Conservation (phyloP, 768 basidiomycete genomes). For the Tylopilus intermedius region DNA sequence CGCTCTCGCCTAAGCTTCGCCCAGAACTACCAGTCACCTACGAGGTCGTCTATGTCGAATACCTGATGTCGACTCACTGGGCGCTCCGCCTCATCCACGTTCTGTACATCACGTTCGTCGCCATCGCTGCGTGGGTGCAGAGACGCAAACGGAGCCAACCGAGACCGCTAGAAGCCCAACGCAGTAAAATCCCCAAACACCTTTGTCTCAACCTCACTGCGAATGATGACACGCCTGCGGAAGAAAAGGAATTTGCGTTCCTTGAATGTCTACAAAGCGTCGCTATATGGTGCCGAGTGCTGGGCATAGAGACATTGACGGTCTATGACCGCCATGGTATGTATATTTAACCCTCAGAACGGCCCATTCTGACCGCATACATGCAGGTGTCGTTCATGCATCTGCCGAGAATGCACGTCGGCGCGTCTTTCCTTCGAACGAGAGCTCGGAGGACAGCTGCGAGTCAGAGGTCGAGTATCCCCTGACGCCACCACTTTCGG, state of each 20-base stretch:
- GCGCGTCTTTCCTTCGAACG: slow-evolving; percentile 29
- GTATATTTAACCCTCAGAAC: slow-evolving; percentile 17
- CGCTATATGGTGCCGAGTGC: slow-evolving; percentile 57
- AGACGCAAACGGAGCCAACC: slow-evolving; percentile 37
- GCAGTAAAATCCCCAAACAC: slow-evolving; percentile 59
- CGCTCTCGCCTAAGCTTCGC: too few relatives aligned
- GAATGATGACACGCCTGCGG: slow-evolving; percentile 33
- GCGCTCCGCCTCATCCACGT: slow-evolving; percentile 55
- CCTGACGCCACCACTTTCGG: slow-evolving; percentile 73
- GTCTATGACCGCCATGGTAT: slow-evolving; percentile 71
- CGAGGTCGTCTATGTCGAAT: slow-evolving; percentile 9
- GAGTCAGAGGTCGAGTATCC: slow-evolving; percentile 66
- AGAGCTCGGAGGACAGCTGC: slow-evolving; percentile 30
- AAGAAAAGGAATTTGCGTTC: slow-evolving; percentile 39
- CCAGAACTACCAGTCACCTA: too few relatives aligned
- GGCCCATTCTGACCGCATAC: slow-evolving; percentile 5
- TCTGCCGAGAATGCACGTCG: slow-evolving; percentile 40
- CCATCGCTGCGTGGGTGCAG: slow-evolving; percentile 38
- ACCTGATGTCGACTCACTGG: slow-evolving; percentile 38
- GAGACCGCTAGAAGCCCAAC: slow-evolving; percentile 43
- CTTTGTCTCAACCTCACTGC: slow-evolving; percentile 60
- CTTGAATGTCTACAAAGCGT: slow-evolving; percentile 50
- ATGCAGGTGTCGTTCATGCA: slow-evolving; percentile 38
- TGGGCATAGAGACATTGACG: slow-evolving; percentile 60
- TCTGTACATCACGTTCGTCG: slow-evolving; percentile 44